Evolutionary conservation across 2,329 filamentous ascomycete genomes (phyloP), one percentile per base, ranked within the genome.

Genomic region (Rutstroemia sp.): DNA sequence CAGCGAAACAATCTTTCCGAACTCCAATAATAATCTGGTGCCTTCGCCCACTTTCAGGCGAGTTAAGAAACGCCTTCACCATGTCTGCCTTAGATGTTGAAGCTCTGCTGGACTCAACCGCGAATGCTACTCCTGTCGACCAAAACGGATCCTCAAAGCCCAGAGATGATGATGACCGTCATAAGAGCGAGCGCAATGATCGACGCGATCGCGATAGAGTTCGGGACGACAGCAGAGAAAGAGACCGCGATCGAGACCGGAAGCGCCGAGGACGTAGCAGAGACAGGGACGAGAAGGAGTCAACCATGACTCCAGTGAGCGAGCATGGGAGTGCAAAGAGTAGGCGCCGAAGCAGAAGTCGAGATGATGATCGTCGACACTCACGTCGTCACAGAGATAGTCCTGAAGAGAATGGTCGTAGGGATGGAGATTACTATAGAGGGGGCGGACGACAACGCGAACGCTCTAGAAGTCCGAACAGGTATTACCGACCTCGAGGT

Each of bases 71-170:
- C 47, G 42, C 36, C 64, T 57, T 66, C 73, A 76, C 65, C 65
- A 87, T 87, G 84, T 84, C 84, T 70, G 79, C 79, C 71, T 76
- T 86, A 64, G 90, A 95, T 70, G 89, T 96, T 66, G 92, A 96
- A 78, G 89, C 90, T 63, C 81, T 96, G 63, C 84, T 96, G 65
- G 91, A 96, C 73, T 89, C 88, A 51, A 89, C 88, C 61, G 89
- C 88, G 52, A 85, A 84, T 70, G 77, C 78, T 63, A 73, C 76
- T 58, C 70, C 71, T 57, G 74, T 76, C 54, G 75, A 79, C 54
- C 64, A 64, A 46, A 71, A 69, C 58, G 68, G 67, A 57, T 62
- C 65, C 59, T 51, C 72, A 52, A 72, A 73, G 57, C 69, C 75
- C 63, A 81, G 82, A 61, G 80, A 83, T 61, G 75, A 77, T 62